A percentile compares a stretch with the other conserved stretches of the same genome.
phyloP scores from a whole-genome alignment of 768 basidiomycete species.

The Kockovaella imperatae region DNA sequence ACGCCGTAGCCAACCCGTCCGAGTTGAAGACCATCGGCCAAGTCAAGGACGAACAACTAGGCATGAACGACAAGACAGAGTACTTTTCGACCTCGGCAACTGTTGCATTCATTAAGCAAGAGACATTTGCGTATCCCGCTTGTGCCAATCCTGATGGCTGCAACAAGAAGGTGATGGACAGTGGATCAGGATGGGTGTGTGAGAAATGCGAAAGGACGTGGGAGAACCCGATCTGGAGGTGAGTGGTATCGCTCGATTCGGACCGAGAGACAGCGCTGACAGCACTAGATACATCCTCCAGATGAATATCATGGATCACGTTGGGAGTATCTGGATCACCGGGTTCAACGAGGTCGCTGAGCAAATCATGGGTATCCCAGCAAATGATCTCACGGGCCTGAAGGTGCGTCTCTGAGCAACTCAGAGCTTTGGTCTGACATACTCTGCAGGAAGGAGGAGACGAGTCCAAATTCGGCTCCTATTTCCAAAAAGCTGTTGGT shows the following conservation, averaged over 20 bases:
- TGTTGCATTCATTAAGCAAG: slow-evolving; percentile 72
- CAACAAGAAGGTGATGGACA: slow-evolving; percentile 77
- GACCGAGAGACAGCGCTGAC: slow-evolving; percentile 50
- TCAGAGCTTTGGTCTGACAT: slow-evolving; percentile 4
- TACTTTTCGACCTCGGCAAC: slow-evolving; percentile 75
- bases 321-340: slow-evolving; percentile 82
- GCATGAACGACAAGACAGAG: slow-evolving; percentile 67
- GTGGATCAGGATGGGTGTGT: slow-evolving; percentile 68
- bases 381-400: slow-evolving; percentile 67
- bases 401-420: slow-evolving; percentile 49
- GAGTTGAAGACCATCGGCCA: slow-evolving; percentile 68
- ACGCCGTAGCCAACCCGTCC: slow-evolving; percentile 49
- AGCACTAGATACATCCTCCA: slow-evolving; percentile 56
- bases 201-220: slow-evolving; percentile 80
- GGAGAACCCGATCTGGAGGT: slow-evolving; percentile 72
- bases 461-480: slow-evolving; percentile 54
- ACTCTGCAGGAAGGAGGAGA: slow-evolving; percentile 52
- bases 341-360: slow-evolving; percentile 90
- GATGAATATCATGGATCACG: slow-evolving; percentile 81
- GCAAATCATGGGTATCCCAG: slow-evolving; percentile 65
- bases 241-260: slow-evolving; percentile 29
- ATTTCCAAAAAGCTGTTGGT: slow-evolving; percentile 61
- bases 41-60: slow-evolving; percentile 68
- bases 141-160: slow-evolving; percentile 66
- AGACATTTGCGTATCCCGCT: slow-evolving; percentile 75